Conservation (phyloP, 2,329 filamentous ascomycete species). For the Lachnellula hyalina region DNA sequence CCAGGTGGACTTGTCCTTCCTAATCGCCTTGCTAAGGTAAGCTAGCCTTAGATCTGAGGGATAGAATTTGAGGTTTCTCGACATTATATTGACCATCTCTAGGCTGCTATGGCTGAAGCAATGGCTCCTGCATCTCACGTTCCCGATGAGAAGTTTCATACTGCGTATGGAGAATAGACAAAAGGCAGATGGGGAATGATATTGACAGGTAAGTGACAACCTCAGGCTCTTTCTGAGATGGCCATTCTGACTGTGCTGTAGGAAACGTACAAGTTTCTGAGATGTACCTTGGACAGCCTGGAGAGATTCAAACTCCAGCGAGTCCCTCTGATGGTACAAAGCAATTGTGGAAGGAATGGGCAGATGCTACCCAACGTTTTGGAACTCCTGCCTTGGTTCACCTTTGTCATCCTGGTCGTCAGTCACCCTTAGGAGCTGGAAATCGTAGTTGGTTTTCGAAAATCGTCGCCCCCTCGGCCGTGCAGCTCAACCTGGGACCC, state of each 20-base stretch:
- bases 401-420: conserved; percentile 43
- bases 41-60: not conserved
- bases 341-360: conserved; percentile 37
- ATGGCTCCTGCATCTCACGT: conserved; percentile 37
- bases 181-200: conserved; percentile 48
- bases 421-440: conserved; percentile 38
- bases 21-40: conserved; percentile 45
- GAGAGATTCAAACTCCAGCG: conserved; percentile 30
- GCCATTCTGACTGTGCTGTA: conserved; percentile 1
- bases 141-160: conserved; percentile 38
- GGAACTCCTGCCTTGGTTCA: conserved; percentile 40
- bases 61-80: not conserved
- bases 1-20: conserved; percentile 50
- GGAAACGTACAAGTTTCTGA: conserved; percentile 43
- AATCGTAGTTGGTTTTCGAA: conserved; percentile 34
- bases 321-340: conserved; percentile 28
- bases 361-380: conserved; percentile 26
- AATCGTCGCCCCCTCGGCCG: conserved; percentile 39
- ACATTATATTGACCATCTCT: conserved; percentile 18
- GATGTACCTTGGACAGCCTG: conserved; percentile 32
- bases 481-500: conserved; percentile 38
- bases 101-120: conserved; percentile 46
- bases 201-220: conserved; percentile 36
- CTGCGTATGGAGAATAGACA: conserved; percentile 49
- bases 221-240: not conserved